Base-by-base conservation (phyloP, 108 stramenopile species). In the Cyclostephanos tholiformis region DNA sequence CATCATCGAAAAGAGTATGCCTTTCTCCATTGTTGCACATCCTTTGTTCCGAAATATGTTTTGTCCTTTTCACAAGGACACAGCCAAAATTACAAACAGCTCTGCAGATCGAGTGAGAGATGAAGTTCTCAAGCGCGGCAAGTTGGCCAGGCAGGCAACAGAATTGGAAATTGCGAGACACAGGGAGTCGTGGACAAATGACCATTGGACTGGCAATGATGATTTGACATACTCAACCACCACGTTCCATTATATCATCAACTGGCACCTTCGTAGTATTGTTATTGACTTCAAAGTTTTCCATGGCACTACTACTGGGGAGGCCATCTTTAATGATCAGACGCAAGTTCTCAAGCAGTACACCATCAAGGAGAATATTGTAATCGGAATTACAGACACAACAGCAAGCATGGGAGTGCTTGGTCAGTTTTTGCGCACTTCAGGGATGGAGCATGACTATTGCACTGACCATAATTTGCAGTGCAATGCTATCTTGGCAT, bases 201-300 rank as follows among this genome's bases (percentile, higher is more conserved):
- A 57, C 22, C 56, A 57, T 57, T 57, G 56, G 56, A 25, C 56
- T 4, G 25, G 56, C 2, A 22, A 12, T 25, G 25, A 57, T 57
- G 56, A 26, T 57, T 2, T 4, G 2, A 57, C 56, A 2, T 57
- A 57, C 26, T 6, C 56, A 8, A 26, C 23, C 2, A 57, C 56
- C 2, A n/a, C n/a, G n/a, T n/a, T n/a, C n/a, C n/a, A n/a, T n/a
- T n/a, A 57, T 8, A 57, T 57, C 26, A 26, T 25, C 23, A 57
- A 57, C 2, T 57, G 56, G 56, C 2, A 25, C 2, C 5, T 57
- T 4, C 2, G 25, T 7, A 57, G 25, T 26, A 23, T 57, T 12
- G 26, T 26, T 22, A 26, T 57, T 26, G 56, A 57, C 26, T 57
- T 23, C 56, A 57, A 57, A 26, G 56, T 57, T 25, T 57, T n/a